These are phyloP conservation scores for Agaricus sinodeliciosus DNA, from an alignment of 768 basidiomycete genomes.

Conservation along the genomic window DNA sequence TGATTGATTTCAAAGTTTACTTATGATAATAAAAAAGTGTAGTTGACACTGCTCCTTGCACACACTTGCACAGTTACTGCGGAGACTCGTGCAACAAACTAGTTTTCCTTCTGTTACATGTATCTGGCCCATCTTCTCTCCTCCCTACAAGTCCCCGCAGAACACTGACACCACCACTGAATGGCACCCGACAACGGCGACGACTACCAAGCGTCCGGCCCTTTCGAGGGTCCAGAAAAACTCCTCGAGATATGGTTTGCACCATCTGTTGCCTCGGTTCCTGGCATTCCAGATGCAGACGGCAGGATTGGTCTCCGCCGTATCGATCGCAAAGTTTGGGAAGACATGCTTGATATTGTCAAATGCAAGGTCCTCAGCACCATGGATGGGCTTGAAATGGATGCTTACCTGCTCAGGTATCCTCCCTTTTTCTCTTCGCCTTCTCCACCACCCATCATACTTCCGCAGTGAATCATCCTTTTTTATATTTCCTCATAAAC, in stretches of 20 bases:
- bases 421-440: conserved; percentile 19
- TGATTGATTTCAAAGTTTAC: too few relatives aligned
- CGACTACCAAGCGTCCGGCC: conserved; percentile 35
- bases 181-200: conserved; percentile 28
- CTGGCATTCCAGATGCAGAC: conserved; percentile 31
- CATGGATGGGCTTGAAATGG: conserved; percentile 81
- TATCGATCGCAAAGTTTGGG: conserved; percentile 77
- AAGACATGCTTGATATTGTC: conserved; percentile 95
- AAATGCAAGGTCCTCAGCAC: conserved; percentile 93
- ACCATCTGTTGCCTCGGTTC: conserved; percentile 59
- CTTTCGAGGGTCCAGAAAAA: conserved; percentile 93
- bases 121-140: conserved; percentile 23
- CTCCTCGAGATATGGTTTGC: conserved; percentile 97
- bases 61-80: background rate
- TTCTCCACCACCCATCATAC: conserved; percentile 9
- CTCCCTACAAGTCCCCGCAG: conserved; percentile 21
- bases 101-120: conserved; percentile 29
- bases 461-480: conserved; percentile 88
- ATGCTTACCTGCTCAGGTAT: conserved; percentile 94
- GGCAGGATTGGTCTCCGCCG: conserved; percentile 67
- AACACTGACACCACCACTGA: conserved; percentile 41
- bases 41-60: too few relatives aligned
- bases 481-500: conserved; percentile 89
- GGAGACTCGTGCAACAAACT: conserved; percentile 5
- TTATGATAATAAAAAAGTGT: too few relatives aligned